Conservation (phyloP, 441 rosid genomes). For the Bocquillonia castaneifolia region DNA sequence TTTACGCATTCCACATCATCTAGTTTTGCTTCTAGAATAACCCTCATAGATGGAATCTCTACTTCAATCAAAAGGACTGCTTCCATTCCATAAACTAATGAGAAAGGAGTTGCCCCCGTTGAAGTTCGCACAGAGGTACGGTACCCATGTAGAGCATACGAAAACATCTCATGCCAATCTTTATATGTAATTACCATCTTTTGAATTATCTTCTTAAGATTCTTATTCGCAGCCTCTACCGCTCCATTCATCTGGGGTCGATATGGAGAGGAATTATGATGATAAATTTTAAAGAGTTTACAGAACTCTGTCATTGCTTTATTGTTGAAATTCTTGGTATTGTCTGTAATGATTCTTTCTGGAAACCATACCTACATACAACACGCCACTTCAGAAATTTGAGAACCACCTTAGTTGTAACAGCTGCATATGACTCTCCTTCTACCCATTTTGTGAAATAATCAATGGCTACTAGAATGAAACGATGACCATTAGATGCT, state of each 20-base stretch:
- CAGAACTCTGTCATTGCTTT: neutral
- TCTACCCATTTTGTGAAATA: neutral
- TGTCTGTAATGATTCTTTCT: neutral
- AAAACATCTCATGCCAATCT: neutral
- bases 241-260: neutral
- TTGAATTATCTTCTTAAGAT: neutral
- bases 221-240: neutral
- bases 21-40: neutral
- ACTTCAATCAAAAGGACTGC: neutral
- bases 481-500: neutral
- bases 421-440: neutral
- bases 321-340: neutral
- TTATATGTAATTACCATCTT: neutral
- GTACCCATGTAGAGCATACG: neutral
- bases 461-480: neutral
- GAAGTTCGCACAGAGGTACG: too few relatives aligned
- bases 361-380: neutral
- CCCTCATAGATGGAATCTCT: too few relatives aligned
- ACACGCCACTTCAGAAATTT: too few relatives aligned
- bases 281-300: too few relatives aligned
- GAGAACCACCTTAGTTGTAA: neutral
- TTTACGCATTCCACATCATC: neutral
- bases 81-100: too few relatives aligned
- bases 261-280: neutral
- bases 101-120: too few relatives aligned